Conservation (phyloP, 768 basidiomycete species). For the Agaricus blazei region DNA sequence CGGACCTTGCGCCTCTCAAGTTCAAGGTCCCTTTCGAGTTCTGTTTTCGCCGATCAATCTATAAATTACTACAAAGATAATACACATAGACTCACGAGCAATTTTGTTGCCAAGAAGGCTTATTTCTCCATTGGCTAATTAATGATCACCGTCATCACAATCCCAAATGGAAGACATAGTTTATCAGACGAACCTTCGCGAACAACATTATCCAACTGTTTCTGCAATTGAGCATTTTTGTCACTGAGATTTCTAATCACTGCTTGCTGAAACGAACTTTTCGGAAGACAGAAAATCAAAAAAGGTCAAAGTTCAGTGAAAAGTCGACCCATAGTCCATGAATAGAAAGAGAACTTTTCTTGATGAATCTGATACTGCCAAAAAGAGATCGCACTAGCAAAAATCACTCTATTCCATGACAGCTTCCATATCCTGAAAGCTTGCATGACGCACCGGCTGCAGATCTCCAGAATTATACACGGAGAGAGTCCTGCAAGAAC, state of each 20-base stretch:
- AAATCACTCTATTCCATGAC: too few relatives aligned
- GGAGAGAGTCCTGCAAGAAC: slow-evolving; percentile 80
- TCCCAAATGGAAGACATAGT: not conserved
- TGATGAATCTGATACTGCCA: slow-evolving; percentile 91
- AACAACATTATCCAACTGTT: slow-evolving; percentile 80
- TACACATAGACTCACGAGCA: slow-evolving; percentile 36
- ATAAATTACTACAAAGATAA: not conserved
- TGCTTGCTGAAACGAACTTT: slow-evolving; percentile 79
- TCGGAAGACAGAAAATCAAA: slow-evolving; percentile 7
- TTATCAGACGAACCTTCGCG: slow-evolving; percentile 61
- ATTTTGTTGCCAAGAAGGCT: slow-evolving; percentile 64
- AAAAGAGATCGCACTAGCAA: slow-evolving; percentile 70
- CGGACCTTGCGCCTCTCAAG: slow-evolving; percentile 69
- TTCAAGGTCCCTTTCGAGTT: slow-evolving; percentile 77
- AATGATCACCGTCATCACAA: not conserved
- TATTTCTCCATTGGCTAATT: slow-evolving; percentile 77
- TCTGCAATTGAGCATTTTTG: slow-evolving; percentile 76
- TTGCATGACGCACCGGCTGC: slow-evolving; percentile 50
- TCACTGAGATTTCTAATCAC: slow-evolving; percentile 77
- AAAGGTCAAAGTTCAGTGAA: slow-evolving; percentile 2
- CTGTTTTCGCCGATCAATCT: slow-evolving; percentile 28
- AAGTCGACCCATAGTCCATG: not conserved
- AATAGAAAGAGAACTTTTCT: slow-evolving; percentile 51
- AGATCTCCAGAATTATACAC: slow-evolving; percentile 73
- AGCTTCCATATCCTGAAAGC: not conserved